Evolutionary conservation across 208 protist species (phyloP).

Genomic region (Lotmaria passim): DNA sequence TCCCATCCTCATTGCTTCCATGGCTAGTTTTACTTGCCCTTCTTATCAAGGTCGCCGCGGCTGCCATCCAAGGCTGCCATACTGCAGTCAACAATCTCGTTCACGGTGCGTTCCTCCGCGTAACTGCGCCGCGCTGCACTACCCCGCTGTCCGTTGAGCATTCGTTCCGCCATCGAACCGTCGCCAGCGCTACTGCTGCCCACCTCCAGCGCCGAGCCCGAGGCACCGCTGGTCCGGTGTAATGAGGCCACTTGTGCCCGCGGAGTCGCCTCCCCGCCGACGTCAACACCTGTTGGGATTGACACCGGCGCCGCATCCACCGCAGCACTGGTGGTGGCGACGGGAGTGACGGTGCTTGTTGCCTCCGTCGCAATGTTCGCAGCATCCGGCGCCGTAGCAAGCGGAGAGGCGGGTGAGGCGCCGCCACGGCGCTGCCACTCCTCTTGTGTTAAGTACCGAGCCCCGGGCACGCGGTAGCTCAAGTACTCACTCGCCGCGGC

Average conservation of each 20-base stretch:
- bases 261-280: too few relatives aligned
- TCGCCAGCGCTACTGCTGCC: not conserved
- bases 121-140: not conserved
- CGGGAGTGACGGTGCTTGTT: not conserved
- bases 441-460: slow-evolving; percentile 47
- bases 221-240: not conserved
- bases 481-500: slow-evolving; percentile 39
- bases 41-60: slow-evolving; percentile 5
- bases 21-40: not conserved
- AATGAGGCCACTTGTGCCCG: not conserved
- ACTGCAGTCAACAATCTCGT: slow-evolving; percentile 45
- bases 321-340: not conserved
- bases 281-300: too few relatives aligned
- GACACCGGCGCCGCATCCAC: not conserved
- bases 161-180: not conserved
- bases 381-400: not conserved
- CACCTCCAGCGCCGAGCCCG: not conserved
- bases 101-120: slow-evolving; percentile 37
- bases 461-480: slow-evolving; percentile 39
- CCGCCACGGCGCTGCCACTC: slow-evolving; percentile 25
- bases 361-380: not conserved
- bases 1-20: not conserved
- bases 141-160: not conserved
- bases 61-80: slow-evolving; percentile 39
- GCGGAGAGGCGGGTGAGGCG: not conserved